Evolutionary conservation across 2,329 filamentous ascomycete species (phyloP), one percentile per base, ranked within the genome.

Genomic region (Ophiocordyceps sinensis): DNA sequence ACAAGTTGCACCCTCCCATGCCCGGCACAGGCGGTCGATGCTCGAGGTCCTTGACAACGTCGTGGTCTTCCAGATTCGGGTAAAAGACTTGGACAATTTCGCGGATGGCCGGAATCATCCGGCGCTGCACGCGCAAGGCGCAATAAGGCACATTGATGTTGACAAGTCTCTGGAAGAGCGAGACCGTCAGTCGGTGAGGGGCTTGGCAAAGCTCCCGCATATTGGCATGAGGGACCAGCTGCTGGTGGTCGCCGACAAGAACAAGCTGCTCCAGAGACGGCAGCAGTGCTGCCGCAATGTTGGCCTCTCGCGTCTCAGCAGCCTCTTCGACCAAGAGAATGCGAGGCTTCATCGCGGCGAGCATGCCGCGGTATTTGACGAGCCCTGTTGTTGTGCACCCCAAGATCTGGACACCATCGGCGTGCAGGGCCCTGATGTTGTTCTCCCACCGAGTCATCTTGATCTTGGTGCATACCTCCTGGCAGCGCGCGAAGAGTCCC

Each of bases 111-210:
- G 70, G 66, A 3, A 62, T 60, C 69, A 74, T 75, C 19, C 71
- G 63, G 34, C 85, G 75, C 56, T 94, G 86, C 39, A 75, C 68
- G 2, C 68, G 71, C 0, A 93, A 66, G 41, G 75, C 76, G 1
- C 71, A 70, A 51, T 73, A 85, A 0, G 76, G 71, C 15, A 88
- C 61, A 0, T 66, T 53, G 14, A 84, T 76, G 5, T 68, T 64
- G n/a, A 91, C 71, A 13, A 93, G 66, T 1, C 85, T 72, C 59
- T 93, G 82, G 50, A 93, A 93, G 50, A 93, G 70, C 0, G 85
- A 91, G 0, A 86, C 61, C 28, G 83, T 75, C 30, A 91, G 66
- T 47, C 75, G 70, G 54, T 73, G 86, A 0, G 82, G 82, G 0
- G 68, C 56, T 0, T 63, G 60, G 30, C 72, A 72, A 1, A 87